phyloP scores from a whole-genome alignment of 2,329 filamentous ascomycete genomes.

The Pseudogymnoascus sp. region DNA sequence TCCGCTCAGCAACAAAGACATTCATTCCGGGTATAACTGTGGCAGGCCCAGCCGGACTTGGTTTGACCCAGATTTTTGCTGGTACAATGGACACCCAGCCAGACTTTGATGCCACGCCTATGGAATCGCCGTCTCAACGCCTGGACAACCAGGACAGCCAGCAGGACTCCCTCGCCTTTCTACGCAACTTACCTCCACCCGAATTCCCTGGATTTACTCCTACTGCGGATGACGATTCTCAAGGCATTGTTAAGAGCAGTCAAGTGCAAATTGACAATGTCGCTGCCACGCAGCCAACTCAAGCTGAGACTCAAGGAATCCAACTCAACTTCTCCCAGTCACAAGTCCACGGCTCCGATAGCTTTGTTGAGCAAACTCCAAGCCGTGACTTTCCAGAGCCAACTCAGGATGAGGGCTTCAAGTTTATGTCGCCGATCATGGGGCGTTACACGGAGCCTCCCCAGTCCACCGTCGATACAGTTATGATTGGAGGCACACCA shows the following conservation, averaged over 20 bases:
- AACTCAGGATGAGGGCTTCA: slow-evolving; percentile 75
- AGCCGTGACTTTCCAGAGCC: slow-evolving; percentile 60
- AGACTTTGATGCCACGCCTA: slow-evolving; percentile 25
- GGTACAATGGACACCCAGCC: slow-evolving; percentile 69
- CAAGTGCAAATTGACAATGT: slow-evolving; percentile 32
- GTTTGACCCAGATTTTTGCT: slow-evolving; percentile 83
- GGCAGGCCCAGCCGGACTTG: slow-evolving; percentile 54
- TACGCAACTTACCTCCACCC: slow-evolving; percentile 44
- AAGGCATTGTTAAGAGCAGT: slow-evolving; percentile 41
- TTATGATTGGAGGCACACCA: slow-evolving; percentile 39
- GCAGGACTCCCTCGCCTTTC: slow-evolving; percentile 41
- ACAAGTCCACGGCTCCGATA: slow-evolving; percentile 52
- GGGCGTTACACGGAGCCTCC: slow-evolving; percentile 58
- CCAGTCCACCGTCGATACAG: slow-evolving; percentile 63
- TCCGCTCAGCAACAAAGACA: slow-evolving; percentile 61
- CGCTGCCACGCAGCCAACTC: slow-evolving; percentile 35
- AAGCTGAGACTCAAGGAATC: slow-evolving; percentile 33
- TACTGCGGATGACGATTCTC: slow-evolving; percentile 34
- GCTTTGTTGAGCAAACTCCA: slow-evolving; percentile 38
- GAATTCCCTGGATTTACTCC: slow-evolving; percentile 38
- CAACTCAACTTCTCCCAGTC: slow-evolving; percentile 53
- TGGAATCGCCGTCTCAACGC: slow-evolving; percentile 8
- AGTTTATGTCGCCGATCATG: slow-evolving; percentile 63
- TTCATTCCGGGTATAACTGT: slow-evolving; percentile 64
- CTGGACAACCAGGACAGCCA: slow-evolving; percentile 22